Evolutionary conservation across 2,329 filamentous ascomycete species (phyloP), one percentile per base, ranked within the genome.

Genomic region (Macrophomina pseudophaseolina): DNA sequence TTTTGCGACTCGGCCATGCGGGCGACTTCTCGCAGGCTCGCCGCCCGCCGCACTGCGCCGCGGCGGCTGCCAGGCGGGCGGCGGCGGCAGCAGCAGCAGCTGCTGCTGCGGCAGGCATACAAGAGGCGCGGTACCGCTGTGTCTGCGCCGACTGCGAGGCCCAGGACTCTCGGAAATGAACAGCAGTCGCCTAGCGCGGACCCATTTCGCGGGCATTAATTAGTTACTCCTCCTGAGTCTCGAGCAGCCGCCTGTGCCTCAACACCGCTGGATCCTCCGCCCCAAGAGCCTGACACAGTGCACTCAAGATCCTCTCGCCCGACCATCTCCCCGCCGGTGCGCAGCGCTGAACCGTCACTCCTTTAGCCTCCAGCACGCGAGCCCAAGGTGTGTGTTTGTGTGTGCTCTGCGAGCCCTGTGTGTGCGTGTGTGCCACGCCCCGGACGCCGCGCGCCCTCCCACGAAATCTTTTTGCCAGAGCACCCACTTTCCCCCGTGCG

Each of bases 381-480:
- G 46, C 44, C 12, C 52, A 54, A 54, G 52, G 52, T 54, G 52
- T 35, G 18, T 53, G 30, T 18, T n/a, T 52, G 46, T 30, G 48
- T 40, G 49, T 51, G 23, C 60, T 48, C 33, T 35, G 49, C 28
- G 49, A 58, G 46, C 42, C 42, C 42, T 40, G 52, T 23, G 52
- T 18, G 16, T 38, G 32, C 33, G 32, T 48, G 40, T 48, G 40
- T 54, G 56, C 56, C 48, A 44, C 56, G 63, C 65, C 56, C 38
- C 40, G 40, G 51, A 62, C 65, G 48, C 65, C 65, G 56, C 56
- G 49, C 56, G 56, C 56, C 60, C 54, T 52, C 35, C 32, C 64
- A 52, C 64, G 56, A 66, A 66, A 66, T 62, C 56, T 66, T 66
- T 66, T 66, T 66, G 56, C 65, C 58, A 49, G 56, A 53, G 58